phyloP scores from a whole-genome alignment of 177 flowering plant species.

The Telopea speciosissima region DNA sequence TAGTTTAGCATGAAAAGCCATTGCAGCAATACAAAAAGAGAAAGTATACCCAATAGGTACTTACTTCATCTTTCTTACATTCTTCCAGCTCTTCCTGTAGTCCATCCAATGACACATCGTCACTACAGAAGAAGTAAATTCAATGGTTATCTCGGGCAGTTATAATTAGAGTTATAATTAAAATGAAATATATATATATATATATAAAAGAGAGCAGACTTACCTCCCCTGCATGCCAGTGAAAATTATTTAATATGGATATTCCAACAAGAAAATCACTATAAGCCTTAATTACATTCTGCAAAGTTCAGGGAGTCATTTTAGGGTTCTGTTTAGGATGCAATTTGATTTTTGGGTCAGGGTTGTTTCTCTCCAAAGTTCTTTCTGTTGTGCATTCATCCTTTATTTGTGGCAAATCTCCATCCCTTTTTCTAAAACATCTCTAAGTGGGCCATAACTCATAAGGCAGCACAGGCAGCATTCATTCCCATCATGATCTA shows the following conservation, averaged over 20 bases:
- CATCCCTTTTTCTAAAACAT: neutral
- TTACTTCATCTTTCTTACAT: constrained; percentile 77
- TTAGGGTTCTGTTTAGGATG: neutral
- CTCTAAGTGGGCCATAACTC: neutral
- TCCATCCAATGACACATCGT: constrained; percentile 79
- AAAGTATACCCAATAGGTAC: constrained; percentile 13
- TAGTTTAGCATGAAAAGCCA: neutral
- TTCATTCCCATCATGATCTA: neutral
- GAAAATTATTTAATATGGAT: too few relatives aligned
- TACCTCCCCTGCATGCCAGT: too few relatives aligned
- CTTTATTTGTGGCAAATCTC: neutral
- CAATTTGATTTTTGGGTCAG: neutral
- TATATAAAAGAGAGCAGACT: too few relatives aligned
- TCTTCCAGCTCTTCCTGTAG: constrained; percentile 85
- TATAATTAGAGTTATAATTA: constrained; percentile 3
- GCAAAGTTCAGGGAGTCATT: neutral
- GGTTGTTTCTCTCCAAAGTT: neutral
- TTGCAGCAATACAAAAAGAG: neutral
- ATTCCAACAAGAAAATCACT: neutral
- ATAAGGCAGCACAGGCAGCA: neutral
- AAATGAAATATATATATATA: neutral
- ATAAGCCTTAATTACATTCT: neutral
- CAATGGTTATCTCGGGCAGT: neutral
- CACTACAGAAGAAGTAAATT: constrained; percentile 35
- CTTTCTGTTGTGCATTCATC: neutral